Evolutionary conservation across 345 rosid species (phyloP).

Genomic region (Dipteronia sinensis): DNA sequence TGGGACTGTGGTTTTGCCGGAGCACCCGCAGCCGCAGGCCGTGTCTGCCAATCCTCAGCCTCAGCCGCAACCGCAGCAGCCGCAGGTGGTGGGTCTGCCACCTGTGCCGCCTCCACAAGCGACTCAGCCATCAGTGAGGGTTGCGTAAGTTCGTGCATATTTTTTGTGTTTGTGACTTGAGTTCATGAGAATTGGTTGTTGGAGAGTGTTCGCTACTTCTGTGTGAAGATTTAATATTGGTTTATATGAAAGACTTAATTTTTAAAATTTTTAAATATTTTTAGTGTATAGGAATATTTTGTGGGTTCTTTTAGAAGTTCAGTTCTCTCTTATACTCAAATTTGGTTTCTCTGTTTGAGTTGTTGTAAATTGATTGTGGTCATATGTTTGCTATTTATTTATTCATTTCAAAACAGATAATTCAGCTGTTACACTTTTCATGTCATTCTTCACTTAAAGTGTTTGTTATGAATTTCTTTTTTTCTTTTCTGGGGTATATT

Average conservation of each 20-base stretch:
- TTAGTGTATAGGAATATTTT: not conserved
- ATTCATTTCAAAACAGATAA: not conserved
- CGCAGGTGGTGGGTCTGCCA: constrained; percentile 22
- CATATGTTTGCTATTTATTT: not conserved
- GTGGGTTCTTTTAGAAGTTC: not conserved
- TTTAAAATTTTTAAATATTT: not conserved
- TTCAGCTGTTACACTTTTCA: not conserved
- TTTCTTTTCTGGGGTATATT: not conserved
- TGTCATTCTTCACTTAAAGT: not conserved
- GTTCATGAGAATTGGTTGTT: not conserved
- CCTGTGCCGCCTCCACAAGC: constrained; percentile 34
- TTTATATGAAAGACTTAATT: not conserved
- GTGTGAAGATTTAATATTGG: not conserved
- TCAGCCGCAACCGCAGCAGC: constrained; percentile 28
- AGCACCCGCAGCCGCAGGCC: constrained; percentile 49
- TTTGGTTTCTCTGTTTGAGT: constrained; percentile 1
- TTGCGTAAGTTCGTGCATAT: constrained; percentile 50
- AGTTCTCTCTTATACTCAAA: not conserved
- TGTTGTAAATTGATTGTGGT: not conserved
- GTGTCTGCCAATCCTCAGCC: constrained; percentile 14
- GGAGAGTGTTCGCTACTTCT: not conserved
- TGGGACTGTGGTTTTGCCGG: constrained; percentile 46
- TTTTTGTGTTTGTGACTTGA: not conserved
- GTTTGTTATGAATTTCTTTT: not conserved
- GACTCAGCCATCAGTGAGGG: constrained; percentile 49